Evolutionary conservation across 2,329 filamentous ascomycete genomes (phyloP).

Genomic region (Botrytis sinoallii): DNA sequence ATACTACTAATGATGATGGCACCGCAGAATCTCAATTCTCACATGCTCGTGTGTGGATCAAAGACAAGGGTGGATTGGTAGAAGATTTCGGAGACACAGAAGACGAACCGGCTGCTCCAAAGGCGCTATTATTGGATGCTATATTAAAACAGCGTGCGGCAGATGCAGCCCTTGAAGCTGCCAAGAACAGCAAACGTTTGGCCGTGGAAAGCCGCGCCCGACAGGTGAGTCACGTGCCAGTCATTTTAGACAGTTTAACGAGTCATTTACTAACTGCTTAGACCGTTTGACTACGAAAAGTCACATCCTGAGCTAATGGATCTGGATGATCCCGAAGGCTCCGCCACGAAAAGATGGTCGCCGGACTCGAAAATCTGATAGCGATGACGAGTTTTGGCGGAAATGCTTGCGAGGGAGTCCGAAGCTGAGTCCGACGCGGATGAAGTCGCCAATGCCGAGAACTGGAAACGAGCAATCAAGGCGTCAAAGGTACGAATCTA

Average conservation of each 20-base stretch:
- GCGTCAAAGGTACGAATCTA: conserved; percentile 18
- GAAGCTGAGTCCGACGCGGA: conserved; percentile 27
- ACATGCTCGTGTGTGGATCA: conserved; percentile 88
- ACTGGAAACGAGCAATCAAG: conserved; percentile 1
- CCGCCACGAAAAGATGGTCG: conserved; percentile 23
- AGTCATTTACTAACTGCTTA: conserved; percentile 9
- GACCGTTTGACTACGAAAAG: conserved; percentile 28
- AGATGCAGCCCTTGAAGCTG: conserved; percentile 70
- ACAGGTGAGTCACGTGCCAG: conserved; percentile 29
- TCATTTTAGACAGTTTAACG: conserved; percentile 1
- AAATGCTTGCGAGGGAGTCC: conserved; percentile 28
- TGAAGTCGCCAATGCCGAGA: conserved; percentile 7
- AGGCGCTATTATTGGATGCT: conserved; percentile 79
- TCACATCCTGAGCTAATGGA: conserved; percentile 22
- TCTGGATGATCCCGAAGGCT: conserved; percentile 22
- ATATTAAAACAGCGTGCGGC: conserved; percentile 82
- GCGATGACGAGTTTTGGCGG: conserved; percentile 38
- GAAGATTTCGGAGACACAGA: conserved; percentile 56
- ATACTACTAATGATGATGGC: conserved; percentile 61
- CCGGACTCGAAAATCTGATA: conserved; percentile 22
- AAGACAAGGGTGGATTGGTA: conserved; percentile 67
- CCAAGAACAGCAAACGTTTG: conserved; percentile 69
- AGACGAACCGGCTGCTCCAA: conserved; percentile 53
- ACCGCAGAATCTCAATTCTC: conserved; percentile 78
- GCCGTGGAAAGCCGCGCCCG: conserved; percentile 70